Conservation (phyloP, 805 yeast species). For the Lipomyces oligophaga region DNA sequence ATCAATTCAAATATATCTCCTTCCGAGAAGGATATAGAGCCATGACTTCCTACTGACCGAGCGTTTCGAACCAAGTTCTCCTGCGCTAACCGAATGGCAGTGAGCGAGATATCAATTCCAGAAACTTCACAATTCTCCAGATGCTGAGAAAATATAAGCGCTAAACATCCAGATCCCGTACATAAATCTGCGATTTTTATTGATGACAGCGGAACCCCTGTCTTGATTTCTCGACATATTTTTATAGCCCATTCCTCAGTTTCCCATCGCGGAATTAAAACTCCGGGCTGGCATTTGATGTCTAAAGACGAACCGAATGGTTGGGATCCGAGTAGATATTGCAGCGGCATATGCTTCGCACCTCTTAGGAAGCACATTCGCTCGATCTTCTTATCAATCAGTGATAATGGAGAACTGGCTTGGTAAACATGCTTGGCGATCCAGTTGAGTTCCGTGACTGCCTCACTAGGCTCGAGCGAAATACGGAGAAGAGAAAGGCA, state of each 20-base stretch:
- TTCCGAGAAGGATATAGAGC: conserved; percentile 8
- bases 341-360: conserved; percentile 61
- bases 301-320: conserved; percentile 70
- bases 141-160: conserved; percentile 47
- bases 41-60: not conserved
- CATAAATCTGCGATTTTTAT: conserved; percentile 62
- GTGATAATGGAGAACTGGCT: not conserved
- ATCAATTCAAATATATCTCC: conserved; percentile 11
- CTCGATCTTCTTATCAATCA: not conserved
- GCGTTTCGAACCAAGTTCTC: conserved; percentile 41
- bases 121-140: conserved; percentile 33
- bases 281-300: conserved; percentile 57
- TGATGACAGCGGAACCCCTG: not conserved
- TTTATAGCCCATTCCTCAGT: conserved; percentile 81
- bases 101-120: conserved; percentile 56
- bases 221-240: conserved; percentile 1
- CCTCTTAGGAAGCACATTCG: conserved; percentile 59
- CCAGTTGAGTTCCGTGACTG: no score
- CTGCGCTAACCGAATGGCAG: conserved; percentile 51
- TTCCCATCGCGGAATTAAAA: conserved; percentile 88
- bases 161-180: conserved; percentile 87
- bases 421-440: conserved; percentile 48
- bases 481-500: no score
- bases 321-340: conserved; percentile 78
- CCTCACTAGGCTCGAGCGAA: no score